Evolutionary conservation across 768 basidiomycete species (phyloP).

Genomic region (Rubroboletus satanas): DNA sequence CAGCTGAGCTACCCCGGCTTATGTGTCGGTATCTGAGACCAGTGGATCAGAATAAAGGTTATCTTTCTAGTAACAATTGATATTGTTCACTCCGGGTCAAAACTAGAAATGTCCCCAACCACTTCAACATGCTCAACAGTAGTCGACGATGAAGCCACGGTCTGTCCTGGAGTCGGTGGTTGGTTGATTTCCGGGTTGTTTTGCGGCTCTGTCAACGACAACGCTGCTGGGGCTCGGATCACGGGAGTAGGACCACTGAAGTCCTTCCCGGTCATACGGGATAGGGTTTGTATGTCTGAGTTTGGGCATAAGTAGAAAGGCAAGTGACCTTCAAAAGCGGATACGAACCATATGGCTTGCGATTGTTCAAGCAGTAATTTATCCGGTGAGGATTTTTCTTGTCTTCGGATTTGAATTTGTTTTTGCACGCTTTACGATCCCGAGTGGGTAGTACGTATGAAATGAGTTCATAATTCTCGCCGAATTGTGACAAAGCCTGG

Average conservation of each 20-base stretch:
- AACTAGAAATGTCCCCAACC: slow-evolving; percentile 30
- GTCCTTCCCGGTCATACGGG: slow-evolving; percentile 81
- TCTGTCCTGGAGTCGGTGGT: slow-evolving; percentile 4
- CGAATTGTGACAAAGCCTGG: slow-evolving; percentile 88
- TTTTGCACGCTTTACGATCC: slow-evolving; percentile 85
- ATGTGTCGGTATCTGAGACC: not conserved
- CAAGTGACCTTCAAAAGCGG: not conserved
- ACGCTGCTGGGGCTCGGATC: slow-evolving; percentile 44
- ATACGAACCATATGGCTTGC: slow-evolving; percentile 68
- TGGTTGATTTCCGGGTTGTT: not conserved
- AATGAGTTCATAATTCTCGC: slow-evolving; percentile 91
- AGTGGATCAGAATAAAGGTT: not conserved
- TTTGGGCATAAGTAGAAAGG: not conserved
- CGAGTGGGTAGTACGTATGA: slow-evolving; percentile 81
- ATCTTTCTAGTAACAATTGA: not conserved
- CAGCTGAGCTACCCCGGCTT: slow-evolving; percentile 68
- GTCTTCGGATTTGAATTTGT: slow-evolving; percentile 91
- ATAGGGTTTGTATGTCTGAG: slow-evolving; percentile 66
- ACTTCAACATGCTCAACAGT: slow-evolving; percentile 29
- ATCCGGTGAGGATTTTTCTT: slow-evolving; percentile 75
- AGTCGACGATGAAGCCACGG: slow-evolving; percentile 33
- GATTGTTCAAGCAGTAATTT: slow-evolving; percentile 68
- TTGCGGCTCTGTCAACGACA: slow-evolving; percentile 32
- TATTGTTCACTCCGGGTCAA: slow-evolving; percentile 15
- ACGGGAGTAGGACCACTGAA: slow-evolving; percentile 79